A percentile compares a stretch with the other conserved stretches of the same genome.
Evolutionary conservation across 768 basidiomycete species (phyloP).

Genomic region (Coprinopsis sp.): DNA sequence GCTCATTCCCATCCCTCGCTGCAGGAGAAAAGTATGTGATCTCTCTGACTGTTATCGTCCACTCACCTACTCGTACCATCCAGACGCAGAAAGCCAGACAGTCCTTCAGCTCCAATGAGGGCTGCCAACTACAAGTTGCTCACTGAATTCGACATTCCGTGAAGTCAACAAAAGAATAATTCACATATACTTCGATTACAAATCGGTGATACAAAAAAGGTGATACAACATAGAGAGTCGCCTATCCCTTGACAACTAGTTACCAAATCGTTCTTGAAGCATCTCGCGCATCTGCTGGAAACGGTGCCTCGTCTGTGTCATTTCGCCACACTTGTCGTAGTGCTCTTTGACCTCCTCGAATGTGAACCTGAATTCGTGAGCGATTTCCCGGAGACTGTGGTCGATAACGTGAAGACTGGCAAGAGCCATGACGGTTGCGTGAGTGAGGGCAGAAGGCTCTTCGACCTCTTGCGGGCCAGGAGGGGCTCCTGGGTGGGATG

Average conservation of each 20-base stretch:
- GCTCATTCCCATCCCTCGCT: slow-evolving; percentile 92
- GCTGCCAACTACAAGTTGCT: slow-evolving; percentile 64
- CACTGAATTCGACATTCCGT: slow-evolving; percentile 54
- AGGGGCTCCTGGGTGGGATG: slow-evolving; percentile 3
- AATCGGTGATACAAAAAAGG: not conserved
- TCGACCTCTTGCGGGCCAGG: slow-evolving; percentile 2
- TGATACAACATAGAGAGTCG: not conserved
- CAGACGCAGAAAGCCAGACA: slow-evolving; percentile 74
- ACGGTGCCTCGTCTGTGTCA: slow-evolving; percentile 56
- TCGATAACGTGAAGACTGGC: slow-evolving; percentile 62
- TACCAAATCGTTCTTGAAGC: slow-evolving; percentile 34
- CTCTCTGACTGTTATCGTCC: not conserved
- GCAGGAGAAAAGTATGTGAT: slow-evolving; percentile 85
- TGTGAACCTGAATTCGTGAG: slow-evolving; percentile 65
- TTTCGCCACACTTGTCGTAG: slow-evolving; percentile 70
- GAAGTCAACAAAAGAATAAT: slow-evolving; percentile 10
- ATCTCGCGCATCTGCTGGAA: slow-evolving; percentile 66
- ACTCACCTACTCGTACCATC: slow-evolving; percentile 10
- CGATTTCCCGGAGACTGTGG: slow-evolving; percentile 60
- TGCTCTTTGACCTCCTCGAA: slow-evolving; percentile 74
- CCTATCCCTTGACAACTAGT: slow-evolving; percentile 17
- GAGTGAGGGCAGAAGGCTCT: slow-evolving; percentile 19
- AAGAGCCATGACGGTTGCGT: slow-evolving; percentile 31
- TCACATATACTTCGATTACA: not conserved
- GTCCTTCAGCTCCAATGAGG: slow-evolving; percentile 75